Base-by-base conservation (phyloP, 2,329 filamentous ascomycete genomes). In the Lasiodiplodia citricola region DNA sequence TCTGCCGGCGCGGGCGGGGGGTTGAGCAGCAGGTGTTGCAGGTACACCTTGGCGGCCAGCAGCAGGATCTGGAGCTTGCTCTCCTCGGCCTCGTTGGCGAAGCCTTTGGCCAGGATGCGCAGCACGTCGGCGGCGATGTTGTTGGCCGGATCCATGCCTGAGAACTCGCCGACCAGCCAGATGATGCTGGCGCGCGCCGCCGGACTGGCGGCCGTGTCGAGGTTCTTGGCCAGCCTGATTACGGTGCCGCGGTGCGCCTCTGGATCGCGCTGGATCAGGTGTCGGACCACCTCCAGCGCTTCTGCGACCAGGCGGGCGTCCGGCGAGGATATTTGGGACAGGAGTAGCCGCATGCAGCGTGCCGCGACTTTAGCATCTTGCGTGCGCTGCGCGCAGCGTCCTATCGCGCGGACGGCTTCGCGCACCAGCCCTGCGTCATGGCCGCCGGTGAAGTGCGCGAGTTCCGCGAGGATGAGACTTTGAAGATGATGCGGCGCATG, bases 161-260 rank as follows among this genome's bases (percentile, higher is more conserved):
- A 89, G 74, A 96, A 98, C 79, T 99, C 96, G 56, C 96, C 96
- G 0, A 98, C 94, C 0, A 99, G 88, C 96, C 96, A 99, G 73
- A 99, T 92, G 71, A 99, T 97, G 62, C 93, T 97, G 3, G 96
- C 96, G 72, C 96, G 87, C 3, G 96, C 96, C 70, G 94, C 91
- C 1, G 96, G 90, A 70, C 96, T 94, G 0, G 92, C 93, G 1
- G 94, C 92, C 3, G 91, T 92, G 75, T 97, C 96, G 2, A 99
- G 87, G 70, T 97, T 94, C 80, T 94, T 96, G 6, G 96, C 96
- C 60, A 99, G 83, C 57, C 93, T 88, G 41, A 98, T 88, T 1
- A 98, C 94, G 0, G 96, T 99, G 52, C 90, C 91, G 13, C 89
- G 87, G 77, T 99, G 96, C 3, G 89, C 89, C 35, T 88, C 82